Base-by-base conservation (phyloP, 805 yeast genomes). In the Pichia nanzhaoensis region DNA sequence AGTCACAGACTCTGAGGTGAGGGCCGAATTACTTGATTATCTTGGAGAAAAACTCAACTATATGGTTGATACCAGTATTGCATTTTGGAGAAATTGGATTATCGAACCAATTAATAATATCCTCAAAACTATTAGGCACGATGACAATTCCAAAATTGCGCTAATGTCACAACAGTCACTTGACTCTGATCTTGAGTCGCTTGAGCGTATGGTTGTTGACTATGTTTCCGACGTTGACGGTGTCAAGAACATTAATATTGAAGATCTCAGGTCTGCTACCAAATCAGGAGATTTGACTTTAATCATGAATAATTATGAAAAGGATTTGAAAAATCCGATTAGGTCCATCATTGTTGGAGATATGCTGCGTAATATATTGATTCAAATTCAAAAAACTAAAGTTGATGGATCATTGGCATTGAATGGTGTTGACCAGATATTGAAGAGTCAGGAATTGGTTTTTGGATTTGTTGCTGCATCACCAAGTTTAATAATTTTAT, bases 341-440 rank as follows among this genome's bases (percentile, higher is more conserved):
- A 72, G 69, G 45, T 79, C 82, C 32, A 54, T 81, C 2, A 47
- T 89, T 2, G 46, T 67, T 2, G 99, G 98, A 4, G 77, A 80
- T 46, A 71, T 91, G 51, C 63, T 89, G 8, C 73, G 95, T 44
- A 80, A 90, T 14, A 62, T 93, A 38, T 66, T 93, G 56, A 90
- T 91, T 50, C 98, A 93, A 63, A 70, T 93, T n/a, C 99, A 91
- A 62, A 91, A 93, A 65, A 83, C 95, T 12, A 91, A 91, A 64
- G 97, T 93, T 6, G 99, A 91, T 61, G 96, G 95, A 8, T 89
- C 85, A 32, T 68, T 89, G 5, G 98, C 96, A 0, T 75, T 91
- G 49, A 78, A 75, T 54, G 98, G 98, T 8, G 90, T 93, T 50
- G 98, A 93, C 64, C 82, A 85, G 59, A 68, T 91, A 52, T 72